Evolutionary conservation across 2,329 filamentous ascomycete species (phyloP).

Genomic region (Hymenoscyphus albidus): DNA sequence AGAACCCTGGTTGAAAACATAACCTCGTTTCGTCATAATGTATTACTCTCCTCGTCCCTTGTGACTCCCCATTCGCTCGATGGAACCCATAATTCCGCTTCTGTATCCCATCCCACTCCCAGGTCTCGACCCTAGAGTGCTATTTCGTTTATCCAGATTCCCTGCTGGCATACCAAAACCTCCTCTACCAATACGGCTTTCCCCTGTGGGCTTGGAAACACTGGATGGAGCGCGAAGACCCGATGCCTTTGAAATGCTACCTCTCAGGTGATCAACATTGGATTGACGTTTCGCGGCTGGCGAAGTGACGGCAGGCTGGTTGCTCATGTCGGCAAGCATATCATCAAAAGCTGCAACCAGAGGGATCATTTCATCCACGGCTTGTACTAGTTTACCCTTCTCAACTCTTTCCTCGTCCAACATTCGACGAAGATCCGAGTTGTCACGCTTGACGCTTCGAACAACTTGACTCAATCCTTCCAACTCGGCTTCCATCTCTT

Average conservation of each 20-base stretch:
- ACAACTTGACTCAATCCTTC: constrained; percentile 71
- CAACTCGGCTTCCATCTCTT: constrained; percentile 71
- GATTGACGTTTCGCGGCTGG: constrained; percentile 31
- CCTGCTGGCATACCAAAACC: constrained; percentile 27
- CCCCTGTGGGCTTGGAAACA: constrained; percentile 36
- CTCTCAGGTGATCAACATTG: constrained; percentile 47
- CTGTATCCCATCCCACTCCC: constrained; percentile 41
- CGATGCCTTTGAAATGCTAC: constrained; percentile 52
- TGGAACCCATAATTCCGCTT: constrained; percentile 77
- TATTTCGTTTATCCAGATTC: constrained; percentile 30
- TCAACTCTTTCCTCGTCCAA: constrained; percentile 74
- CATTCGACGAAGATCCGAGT: constrained; percentile 59
- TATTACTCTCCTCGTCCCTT: constrained; percentile 30
- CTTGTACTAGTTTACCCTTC: constrained; percentile 76
- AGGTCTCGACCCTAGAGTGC: constrained; percentile 26
- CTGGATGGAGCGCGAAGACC: constrained; percentile 60
- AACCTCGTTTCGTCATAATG: constrained; percentile 3
- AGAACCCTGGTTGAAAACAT: not conserved
- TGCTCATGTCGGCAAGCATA: constrained; percentile 32
- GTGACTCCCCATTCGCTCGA: constrained; percentile 79
- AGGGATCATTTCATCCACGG: constrained; percentile 84
- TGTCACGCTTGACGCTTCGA: constrained; percentile 64
- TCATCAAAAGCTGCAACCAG: constrained; percentile 45
- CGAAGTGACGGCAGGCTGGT: constrained; percentile 23
- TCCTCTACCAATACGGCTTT: constrained; percentile 44